Percentiles rank a stretch among this genome's conserved stretches.
Evolutionary conservation across 345 rosid genomes (phyloP).

Genomic region (Gossypium sturtianum): DNA sequence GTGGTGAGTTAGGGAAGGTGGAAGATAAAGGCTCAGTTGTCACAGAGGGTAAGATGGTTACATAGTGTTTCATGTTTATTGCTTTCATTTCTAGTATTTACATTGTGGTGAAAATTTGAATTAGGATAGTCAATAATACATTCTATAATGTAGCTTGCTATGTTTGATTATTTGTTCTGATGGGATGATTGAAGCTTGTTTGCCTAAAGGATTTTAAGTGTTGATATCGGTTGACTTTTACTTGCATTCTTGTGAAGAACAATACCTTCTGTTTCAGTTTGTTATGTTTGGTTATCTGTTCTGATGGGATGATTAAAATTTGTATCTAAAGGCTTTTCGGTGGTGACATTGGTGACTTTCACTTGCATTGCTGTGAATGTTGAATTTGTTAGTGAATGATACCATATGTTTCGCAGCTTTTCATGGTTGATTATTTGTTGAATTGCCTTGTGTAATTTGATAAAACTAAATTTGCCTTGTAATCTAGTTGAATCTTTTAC

Average conservation of each 20-base stretch:
- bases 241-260: not conserved
- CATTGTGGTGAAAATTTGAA: not conserved
- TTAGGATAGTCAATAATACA: not conserved
- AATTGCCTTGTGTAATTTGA: no score
- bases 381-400: not conserved
- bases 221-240: not conserved
- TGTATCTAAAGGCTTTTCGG: not conserved
- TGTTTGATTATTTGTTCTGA: not conserved
- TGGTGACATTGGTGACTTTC: not conserved
- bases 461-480: no score
- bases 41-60: constrained; percentile 58
- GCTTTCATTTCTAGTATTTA: not conserved
- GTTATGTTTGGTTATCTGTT: not conserved
- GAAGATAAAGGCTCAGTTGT: constrained; percentile 26
- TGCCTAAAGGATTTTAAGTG: not conserved
- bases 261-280: not conserved
- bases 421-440: not conserved
- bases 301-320: not conserved
- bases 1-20: constrained; percentile 21
- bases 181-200: not conserved
- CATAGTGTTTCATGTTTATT: not conserved
- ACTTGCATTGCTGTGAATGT: not conserved
- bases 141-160: no score
- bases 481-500: no score
- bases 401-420: not conserved